Conservation (phyloP, 2,329 filamentous ascomycete species). For the Fonsecaea monophora region DNA sequence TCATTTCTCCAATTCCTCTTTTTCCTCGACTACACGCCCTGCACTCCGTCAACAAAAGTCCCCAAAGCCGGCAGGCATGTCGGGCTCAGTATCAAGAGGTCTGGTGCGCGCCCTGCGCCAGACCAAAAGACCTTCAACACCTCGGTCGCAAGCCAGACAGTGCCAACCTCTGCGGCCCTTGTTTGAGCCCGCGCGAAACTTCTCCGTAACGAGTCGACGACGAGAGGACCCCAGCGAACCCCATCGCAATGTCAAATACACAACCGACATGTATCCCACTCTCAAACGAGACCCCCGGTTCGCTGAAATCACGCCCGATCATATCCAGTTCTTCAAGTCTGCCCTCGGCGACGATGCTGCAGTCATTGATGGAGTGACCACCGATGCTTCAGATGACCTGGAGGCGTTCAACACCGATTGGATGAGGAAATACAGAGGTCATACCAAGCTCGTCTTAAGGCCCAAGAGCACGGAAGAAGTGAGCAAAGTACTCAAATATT, state of each 20-base stretch:
- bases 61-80: constrained; percentile 13
- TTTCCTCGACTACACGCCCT: background rate
- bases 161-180: constrained; percentile 14
- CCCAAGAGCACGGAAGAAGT: constrained; percentile 85
- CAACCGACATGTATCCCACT: constrained; percentile 79
- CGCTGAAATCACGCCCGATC: constrained; percentile 70
- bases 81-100: constrained; percentile 25
- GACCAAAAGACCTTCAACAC: constrained; percentile 25
- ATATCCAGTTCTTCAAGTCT: constrained; percentile 81
- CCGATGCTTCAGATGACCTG: constrained; percentile 77
- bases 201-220: constrained; percentile 29
- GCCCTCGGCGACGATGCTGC: constrained; percentile 81
- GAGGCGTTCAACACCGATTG: constrained; percentile 95
- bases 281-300: constrained; percentile 82
- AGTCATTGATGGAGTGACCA: constrained; percentile 80
- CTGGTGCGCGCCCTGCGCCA: constrained; percentile 28
- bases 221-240: constrained; percentile 34
- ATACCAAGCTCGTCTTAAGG: constrained; percentile 84
- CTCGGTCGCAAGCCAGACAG: constrained; percentile 19
- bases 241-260: constrained; percentile 67
- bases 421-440: constrained; percentile 98
- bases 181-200: constrained; percentile 27
- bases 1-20: background rate
- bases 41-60: background rate
- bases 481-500: constrained; percentile 89